Evolutionary conservation across 805 yeast genomes (phyloP), one percentile per base, ranked within the genome.

Genomic region (Saccharomycopsis sp.): DNA sequence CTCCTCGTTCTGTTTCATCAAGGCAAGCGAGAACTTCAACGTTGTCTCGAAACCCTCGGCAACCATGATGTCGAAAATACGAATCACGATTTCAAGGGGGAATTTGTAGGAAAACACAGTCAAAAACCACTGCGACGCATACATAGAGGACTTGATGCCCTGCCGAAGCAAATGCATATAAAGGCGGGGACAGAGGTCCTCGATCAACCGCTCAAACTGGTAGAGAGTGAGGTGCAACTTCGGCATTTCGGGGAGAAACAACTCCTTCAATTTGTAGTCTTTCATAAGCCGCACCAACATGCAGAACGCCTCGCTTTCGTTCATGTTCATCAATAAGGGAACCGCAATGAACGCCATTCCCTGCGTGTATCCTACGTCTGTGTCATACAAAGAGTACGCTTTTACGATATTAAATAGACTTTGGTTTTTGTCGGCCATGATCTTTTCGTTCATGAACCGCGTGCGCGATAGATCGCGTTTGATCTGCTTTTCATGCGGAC

Each of bases 121-220:
- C 65, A 94, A 77, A 67, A 94, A 92, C 99, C 99, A 94, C 71
- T 94, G 98, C 1, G 96, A 85, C 0, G 97, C 98, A 75, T 89
- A 94, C 98, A 92, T 92, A 21, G 96, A 86, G 2, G 97, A 87
- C 61, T 85, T 80, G 23, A 94, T 83, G 3, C 97, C 97, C 70
- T 92, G 95, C 62, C 91, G 83, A 24, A 79, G 77, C 64, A 94
- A 74, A 73, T 94, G 98, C 52, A 80, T 79, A 68, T 82, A 82
- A 52, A 94, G 75, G 4, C 75, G 75, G 0, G 98, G 98, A 20
- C 84, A 74, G 51, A 76, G 71, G 62, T 84, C 92, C 68, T 91
- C 97, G 41, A 94, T 67, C 54, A 92, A 70, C 57, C 97, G 78
- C 68, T 94, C 98, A 71, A 91, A 91, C 67, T 94, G 97, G 69